Evolutionary conservation across 192 early-diverging fungal species (phyloP).

Genomic region (Paraglomus brasilianum): DNA sequence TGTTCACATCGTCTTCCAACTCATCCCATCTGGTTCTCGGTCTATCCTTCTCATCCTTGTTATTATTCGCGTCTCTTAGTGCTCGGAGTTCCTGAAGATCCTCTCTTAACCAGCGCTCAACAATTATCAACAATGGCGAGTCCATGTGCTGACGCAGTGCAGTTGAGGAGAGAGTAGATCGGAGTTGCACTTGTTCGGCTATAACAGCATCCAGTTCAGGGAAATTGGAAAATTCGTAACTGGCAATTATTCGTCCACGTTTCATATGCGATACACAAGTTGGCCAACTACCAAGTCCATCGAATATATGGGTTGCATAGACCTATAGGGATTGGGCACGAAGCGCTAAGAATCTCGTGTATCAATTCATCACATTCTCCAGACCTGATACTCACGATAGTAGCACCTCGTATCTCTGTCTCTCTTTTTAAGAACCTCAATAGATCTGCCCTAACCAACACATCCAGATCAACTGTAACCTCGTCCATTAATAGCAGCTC

Average conservation of each 20-base stretch:
- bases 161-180: not conserved
- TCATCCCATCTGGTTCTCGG: slow-evolving; percentile 48
- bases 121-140: slow-evolving; percentile 24
- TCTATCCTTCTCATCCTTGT: slow-evolving; percentile 32
- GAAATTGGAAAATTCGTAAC: slow-evolving; percentile 49
- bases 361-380: too few species aligned
- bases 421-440: slow-evolving; percentile 65
- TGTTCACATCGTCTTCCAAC: slow-evolving; percentile 45
- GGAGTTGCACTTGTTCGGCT: not conserved
- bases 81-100: slow-evolving; percentile 44
- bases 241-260: slow-evolving; percentile 50
- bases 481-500: slow-evolving; percentile 71
- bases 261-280: slow-evolving; percentile 71
- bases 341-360: too few species aligned
- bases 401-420: slow-evolving; percentile 57
- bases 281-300: slow-evolving; percentile 67
- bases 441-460: slow-evolving; percentile 69
- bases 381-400: slow-evolving; percentile 48
- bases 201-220: slow-evolving; percentile 50
- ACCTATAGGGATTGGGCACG: slow-evolving; percentile 23
- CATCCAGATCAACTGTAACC: slow-evolving; percentile 80
- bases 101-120: slow-evolving; percentile 57
- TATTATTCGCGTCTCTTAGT: slow-evolving; percentile 24
- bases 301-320: slow-evolving; percentile 85
- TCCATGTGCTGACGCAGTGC: slow-evolving; percentile 13